phyloP scores from a whole-genome alignment of 345 rosid species.

The Mallotus nudiflorus region DNA sequence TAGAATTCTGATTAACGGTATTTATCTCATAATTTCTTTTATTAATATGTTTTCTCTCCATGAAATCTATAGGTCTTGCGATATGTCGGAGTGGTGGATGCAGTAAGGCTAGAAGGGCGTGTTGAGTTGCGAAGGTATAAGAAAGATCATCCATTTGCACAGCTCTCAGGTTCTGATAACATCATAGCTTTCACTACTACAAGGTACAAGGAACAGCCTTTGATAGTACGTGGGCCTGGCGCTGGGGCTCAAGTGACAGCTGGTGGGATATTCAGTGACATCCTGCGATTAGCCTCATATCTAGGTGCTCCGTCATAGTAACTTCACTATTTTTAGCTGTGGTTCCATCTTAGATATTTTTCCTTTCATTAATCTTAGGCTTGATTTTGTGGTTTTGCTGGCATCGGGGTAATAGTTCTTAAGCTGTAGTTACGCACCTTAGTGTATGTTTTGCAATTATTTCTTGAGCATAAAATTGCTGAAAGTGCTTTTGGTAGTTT shows the following conservation, averaged over 20 bases:
- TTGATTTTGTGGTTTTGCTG: background rate
- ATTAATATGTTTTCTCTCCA: background rate
- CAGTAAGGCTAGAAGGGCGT: conserved; percentile 51
- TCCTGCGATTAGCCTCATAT: conserved; percentile 82
- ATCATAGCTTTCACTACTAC: conserved; percentile 93
- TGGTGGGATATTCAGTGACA: conserved; percentile 92
- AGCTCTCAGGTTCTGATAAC: conserved; percentile 87
- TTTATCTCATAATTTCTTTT: no score
- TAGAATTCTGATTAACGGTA: no score
- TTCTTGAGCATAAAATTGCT: background rate
- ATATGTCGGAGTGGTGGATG: conserved; percentile 93
- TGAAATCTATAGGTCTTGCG: conserved; percentile 62
- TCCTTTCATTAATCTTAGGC: background rate
- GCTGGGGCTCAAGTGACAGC: conserved; percentile 99
- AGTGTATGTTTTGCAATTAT: background rate
- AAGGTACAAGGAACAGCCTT: conserved; percentile 87
- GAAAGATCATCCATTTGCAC: conserved; percentile 85
- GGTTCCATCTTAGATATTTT: background rate
- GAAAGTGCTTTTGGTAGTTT: background rate
- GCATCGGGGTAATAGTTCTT: background rate
- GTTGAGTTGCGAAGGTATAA: conserved; percentile 80
- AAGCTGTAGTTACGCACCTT: background rate
- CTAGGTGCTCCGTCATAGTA: conserved; percentile 90
- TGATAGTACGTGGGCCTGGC: conserved; percentile 96
- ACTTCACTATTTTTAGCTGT: background rate